Evolutionary conservation across 306 rosid genomes (phyloP).

Genomic region (Rosa lucieae): DNA sequence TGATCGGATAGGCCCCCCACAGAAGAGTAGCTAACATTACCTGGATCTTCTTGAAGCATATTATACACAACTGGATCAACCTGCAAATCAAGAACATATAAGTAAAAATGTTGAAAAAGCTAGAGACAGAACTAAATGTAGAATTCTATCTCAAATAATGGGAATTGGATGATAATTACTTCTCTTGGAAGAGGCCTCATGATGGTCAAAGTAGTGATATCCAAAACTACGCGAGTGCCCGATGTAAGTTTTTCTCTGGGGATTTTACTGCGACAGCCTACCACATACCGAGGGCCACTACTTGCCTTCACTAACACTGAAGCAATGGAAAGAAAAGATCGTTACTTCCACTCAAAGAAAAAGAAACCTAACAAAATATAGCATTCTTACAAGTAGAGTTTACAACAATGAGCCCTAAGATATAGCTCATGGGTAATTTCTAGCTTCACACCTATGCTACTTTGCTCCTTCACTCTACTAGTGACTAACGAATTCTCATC

Average conservation of each 20-base stretch:
- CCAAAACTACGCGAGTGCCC: slow-evolving; percentile 93
- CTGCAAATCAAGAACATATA: slow-evolving; percentile 39
- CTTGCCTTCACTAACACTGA: slow-evolving; percentile 95
- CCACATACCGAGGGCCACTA: slow-evolving; percentile 93
- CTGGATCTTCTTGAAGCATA: slow-evolving; percentile 98
- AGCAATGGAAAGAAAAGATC: slow-evolving; percentile 25
- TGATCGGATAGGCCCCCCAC: slow-evolving; percentile 97
- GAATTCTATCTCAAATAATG: not conserved
- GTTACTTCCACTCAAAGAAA: not conserved
- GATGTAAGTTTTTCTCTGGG: slow-evolving; percentile 83
- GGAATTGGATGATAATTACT: slow-evolving; percentile 38
- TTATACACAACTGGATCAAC: slow-evolving; percentile 93
- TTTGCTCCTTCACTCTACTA: not conserved
- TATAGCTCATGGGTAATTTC: not conserved
- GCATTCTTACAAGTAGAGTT: not conserved
- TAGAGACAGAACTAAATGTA: not conserved
- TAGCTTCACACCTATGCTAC: not conserved
- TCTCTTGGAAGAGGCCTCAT: slow-evolving; percentile 99
- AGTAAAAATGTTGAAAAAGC: slow-evolving; percentile 18
- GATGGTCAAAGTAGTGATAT: slow-evolving; percentile 87
- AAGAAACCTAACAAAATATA: not conserved
- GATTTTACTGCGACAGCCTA: slow-evolving; percentile 91
- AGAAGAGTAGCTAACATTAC: slow-evolving; percentile 94
- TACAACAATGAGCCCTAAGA: not conserved
- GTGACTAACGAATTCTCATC: not conserved